Conservation (phyloP, 2,329 filamentous ascomycete species). For the Pyrenophora seminiperda region DNA sequence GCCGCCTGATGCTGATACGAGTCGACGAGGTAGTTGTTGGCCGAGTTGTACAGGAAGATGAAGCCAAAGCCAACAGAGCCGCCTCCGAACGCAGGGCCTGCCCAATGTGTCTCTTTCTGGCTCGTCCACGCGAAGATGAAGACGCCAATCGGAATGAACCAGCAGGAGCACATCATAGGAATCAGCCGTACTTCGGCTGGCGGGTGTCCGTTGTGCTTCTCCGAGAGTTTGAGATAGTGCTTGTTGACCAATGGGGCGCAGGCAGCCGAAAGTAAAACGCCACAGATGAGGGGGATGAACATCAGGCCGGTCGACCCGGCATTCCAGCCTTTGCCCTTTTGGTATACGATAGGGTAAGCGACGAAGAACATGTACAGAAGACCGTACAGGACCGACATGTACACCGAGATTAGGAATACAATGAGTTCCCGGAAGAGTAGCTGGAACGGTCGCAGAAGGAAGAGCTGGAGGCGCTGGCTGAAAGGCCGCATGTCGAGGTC, state of each 20-base stretch:
- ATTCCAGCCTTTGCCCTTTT: conserved; percentile 77
- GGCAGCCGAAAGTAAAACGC: conserved; percentile 69
- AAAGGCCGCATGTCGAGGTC: conserved; percentile 77
- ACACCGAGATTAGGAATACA: conserved; percentile 80
- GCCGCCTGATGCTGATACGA: conserved; percentile 76
- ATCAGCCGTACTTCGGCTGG: conserved; percentile 79
- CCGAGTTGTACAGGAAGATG: conserved; percentile 80
- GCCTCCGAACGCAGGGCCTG: conserved; percentile 73
- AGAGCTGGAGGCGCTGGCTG: conserved; percentile 70
- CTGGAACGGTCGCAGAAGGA: conserved; percentile 82
- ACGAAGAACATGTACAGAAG: conserved; percentile 72
- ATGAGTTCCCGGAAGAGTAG: conserved; percentile 84
- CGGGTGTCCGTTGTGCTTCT: conserved; percentile 70
- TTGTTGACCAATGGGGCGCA: conserved; percentile 78
- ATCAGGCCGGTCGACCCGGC: conserved; percentile 78
- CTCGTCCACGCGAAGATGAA: conserved; percentile 74
- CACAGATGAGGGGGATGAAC: conserved; percentile 83
- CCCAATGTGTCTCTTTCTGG: conserved; percentile 69
- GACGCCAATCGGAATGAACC: conserved; percentile 68
- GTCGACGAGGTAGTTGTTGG: conserved; percentile 62
- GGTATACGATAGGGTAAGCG: conserved; percentile 69
- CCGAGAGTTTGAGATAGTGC: conserved; percentile 71
- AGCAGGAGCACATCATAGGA: conserved; percentile 66
- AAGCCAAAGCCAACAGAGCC: conserved; percentile 73
- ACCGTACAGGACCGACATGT: conserved; percentile 83